Percentiles rank a stretch among this genome's conserved stretches.
phyloP scores from a whole-genome alignment of 129 eudicot genomes.

The Pseudognaphalium luteoalbum region DNA sequence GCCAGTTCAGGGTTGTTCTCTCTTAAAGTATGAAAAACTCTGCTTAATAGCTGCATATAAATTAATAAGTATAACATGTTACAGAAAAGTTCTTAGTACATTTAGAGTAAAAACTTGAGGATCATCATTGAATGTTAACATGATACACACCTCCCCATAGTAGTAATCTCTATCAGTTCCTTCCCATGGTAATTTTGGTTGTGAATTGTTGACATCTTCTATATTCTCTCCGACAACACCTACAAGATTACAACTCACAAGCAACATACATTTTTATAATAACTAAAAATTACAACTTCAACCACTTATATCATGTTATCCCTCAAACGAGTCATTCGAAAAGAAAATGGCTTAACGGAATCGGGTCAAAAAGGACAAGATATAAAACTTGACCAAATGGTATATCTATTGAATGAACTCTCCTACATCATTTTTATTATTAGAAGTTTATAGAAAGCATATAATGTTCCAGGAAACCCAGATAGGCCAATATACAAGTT shows the following conservation, averaged over 20 bases:
- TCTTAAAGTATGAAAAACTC: conserved; percentile 68
- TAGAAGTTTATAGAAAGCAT: no score
- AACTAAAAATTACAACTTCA: no score
- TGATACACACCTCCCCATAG: conserved; percentile 47
- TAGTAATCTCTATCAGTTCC: conserved; percentile 55
- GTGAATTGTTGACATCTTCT: conserved; percentile 39
- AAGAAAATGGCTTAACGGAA: background rate
- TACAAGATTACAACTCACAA: background rate
- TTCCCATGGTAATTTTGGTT: conserved; percentile 51
- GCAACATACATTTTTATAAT: no score
- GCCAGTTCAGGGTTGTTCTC: conserved; percentile 88
- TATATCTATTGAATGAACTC: background rate
- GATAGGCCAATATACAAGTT: background rate
- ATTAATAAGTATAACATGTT: background rate
- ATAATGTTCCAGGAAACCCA: background rate
- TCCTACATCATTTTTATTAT: background rate
- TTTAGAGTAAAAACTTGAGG: no score
- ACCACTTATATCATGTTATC: background rate
- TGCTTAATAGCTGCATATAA: conserved; percentile 56
- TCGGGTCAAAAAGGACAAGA: background rate
- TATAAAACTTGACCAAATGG: background rate
- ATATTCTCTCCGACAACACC: conserved; percentile 43
- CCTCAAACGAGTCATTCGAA: background rate
- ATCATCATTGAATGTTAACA: background rate
- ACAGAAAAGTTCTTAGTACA: background rate